phyloP scores from a whole-genome alignment of 2,329 filamentous ascomycete species.

The Ceratocystis alfenasii region DNA sequence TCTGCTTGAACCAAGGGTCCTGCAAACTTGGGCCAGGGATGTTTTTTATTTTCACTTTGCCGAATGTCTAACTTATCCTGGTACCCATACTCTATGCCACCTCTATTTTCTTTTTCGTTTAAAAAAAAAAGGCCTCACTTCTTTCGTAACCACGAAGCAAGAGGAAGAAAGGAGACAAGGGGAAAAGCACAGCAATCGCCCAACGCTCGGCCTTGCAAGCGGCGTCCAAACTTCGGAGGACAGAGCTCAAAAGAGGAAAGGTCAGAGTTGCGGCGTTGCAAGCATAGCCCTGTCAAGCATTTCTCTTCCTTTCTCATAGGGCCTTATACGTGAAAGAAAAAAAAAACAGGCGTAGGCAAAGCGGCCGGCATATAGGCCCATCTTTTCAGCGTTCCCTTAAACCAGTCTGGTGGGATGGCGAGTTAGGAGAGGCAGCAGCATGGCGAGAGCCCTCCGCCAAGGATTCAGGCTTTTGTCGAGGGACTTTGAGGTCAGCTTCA shows the following conservation, averaged over 20 bases:
- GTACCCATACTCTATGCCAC: not conserved
- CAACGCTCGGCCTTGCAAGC: conserved; percentile 8
- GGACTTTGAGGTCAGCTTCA: conserved; percentile 3
- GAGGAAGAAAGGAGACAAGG: not conserved
- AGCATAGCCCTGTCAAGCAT: not conserved
- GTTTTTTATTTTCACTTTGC: not conserved
- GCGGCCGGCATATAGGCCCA: conserved; percentile 1
- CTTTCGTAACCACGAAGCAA: not conserved
- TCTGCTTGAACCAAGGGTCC: not conserved
- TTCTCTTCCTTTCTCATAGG: not conserved
- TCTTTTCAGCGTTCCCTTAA: not conserved
- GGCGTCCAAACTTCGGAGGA: conserved; percentile 6
- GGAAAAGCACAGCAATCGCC: not conserved
- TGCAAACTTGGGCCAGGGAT: not conserved
- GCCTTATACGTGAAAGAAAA: not conserved
- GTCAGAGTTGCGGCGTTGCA: not conserved
- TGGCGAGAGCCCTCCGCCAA: not conserved
- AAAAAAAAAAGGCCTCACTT: conserved; percentile 1
- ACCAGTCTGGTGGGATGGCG: conserved; percentile 2
- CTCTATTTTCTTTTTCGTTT: not conserved
- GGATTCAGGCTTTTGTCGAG: conserved; percentile 2
- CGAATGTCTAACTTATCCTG: no score
- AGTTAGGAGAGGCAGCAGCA: not conserved
- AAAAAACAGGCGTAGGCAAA: not conserved
- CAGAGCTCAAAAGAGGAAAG: conserved; percentile 4